phyloP scores from a whole-genome alignment of 306 rosid species.

The Begonia peltatifolia region DNA sequence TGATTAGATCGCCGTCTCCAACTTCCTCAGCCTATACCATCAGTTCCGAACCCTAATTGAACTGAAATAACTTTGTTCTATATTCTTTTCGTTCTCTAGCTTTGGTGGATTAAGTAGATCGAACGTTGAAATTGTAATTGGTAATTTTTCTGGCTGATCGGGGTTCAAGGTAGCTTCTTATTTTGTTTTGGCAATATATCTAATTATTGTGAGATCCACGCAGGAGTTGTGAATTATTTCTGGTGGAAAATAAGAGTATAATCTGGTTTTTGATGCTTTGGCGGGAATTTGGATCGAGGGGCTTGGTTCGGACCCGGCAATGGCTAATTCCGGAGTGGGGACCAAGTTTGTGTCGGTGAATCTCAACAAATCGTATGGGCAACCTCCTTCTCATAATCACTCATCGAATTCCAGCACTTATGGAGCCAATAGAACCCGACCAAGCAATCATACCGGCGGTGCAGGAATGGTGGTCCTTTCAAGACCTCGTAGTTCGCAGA shows the following conservation, averaged over 20 bases:
- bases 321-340: slow-evolving; percentile 88
- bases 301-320: slow-evolving; percentile 28
- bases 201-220: slow-evolving; percentile 15
- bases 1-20: background rate
- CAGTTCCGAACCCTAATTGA: slow-evolving; percentile 22
- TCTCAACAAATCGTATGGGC: slow-evolving; percentile 95
- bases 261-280: slow-evolving; percentile 66
- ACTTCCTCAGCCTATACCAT: background rate
- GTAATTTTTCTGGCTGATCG: background rate
- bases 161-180: background rate
- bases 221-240: slow-evolving; percentile 6
- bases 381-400: slow-evolving; percentile 35
- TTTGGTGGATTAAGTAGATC: background rate
- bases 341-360: slow-evolving; percentile 77
- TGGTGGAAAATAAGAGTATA: slow-evolving; percentile 16
- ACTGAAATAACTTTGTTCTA: background rate
- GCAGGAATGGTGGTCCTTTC: slow-evolving; percentile 77
- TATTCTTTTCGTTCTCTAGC: background rate
- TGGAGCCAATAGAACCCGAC: slow-evolving; percentile 44
- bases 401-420: slow-evolving; percentile 22
- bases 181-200: background rate
- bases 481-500: slow-evolving; percentile 86
- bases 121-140: slow-evolving; percentile 4
- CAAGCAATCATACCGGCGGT: slow-evolving; percentile 30
- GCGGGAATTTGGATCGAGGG: slow-evolving; percentile 22